Evolutionary conservation across 2,329 filamentous ascomycete species (phyloP).

Genomic region (Chaetomium olivaceum): DNA sequence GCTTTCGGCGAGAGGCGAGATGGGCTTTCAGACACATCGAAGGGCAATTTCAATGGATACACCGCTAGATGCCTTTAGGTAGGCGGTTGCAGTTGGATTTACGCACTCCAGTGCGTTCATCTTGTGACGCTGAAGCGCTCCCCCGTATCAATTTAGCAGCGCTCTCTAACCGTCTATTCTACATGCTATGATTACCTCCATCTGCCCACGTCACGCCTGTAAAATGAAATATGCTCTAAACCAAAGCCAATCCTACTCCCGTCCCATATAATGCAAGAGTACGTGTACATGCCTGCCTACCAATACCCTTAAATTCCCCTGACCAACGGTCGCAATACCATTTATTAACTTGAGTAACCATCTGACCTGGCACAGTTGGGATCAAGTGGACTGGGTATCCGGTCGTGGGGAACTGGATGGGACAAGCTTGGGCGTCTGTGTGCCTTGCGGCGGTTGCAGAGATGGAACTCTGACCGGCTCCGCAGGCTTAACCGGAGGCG

Average conservation of each 20-base stretch:
- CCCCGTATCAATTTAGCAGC: neutral
- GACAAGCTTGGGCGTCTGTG: constrained; percentile 5
- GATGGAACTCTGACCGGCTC: constrained; percentile 36
- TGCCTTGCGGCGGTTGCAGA: constrained; percentile 9
- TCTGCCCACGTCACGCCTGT: neutral
- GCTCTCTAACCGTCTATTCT: constrained; percentile 1
- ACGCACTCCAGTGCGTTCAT: neutral
- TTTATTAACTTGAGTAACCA: neutral
- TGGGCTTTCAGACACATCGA: neutral
- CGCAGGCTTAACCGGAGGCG: constrained; percentile 59
- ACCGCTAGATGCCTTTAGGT: neutral
- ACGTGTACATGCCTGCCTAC: neutral
- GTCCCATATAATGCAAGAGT: neutral
- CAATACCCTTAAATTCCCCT: neutral
- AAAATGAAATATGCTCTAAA: neutral
- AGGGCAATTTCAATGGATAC: neutral
- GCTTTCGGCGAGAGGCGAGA: neutral
- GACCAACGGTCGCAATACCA: neutral
- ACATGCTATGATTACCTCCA: neutral
- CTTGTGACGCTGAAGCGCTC: neutral
- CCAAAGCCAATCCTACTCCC: neutral
- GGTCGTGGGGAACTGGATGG: constrained; percentile 5
- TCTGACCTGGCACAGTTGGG: too few relatives aligned
- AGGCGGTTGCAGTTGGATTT: neutral
- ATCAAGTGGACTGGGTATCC: constrained; percentile 1